phyloP scores from a whole-genome alignment of 441 rosid species.

The Euphorbia corollata region DNA sequence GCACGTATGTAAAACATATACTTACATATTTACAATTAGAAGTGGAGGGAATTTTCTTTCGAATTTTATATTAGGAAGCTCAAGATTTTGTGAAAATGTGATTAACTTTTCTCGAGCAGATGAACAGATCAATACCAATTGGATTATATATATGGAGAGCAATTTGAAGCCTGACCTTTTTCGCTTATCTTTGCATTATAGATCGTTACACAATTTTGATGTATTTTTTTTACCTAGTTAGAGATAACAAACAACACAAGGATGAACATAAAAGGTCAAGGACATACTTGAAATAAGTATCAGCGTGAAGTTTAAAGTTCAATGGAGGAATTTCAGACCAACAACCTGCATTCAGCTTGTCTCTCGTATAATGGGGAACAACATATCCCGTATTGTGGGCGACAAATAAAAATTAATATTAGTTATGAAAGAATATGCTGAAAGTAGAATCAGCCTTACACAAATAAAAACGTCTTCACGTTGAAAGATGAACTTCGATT shows the following conservation, averaged over 20 bases:
- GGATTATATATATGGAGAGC: conserved; percentile 58
- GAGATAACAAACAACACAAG: neutral
- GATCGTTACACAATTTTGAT: conserved; percentile 22
- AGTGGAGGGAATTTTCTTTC: conserved; percentile 65
- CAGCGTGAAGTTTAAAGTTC: conserved; percentile 73
- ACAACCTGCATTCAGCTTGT: conserved; percentile 46
- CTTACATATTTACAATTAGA: conserved; percentile 86
- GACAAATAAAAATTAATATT: too few relatives aligned
- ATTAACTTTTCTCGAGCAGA: conserved; percentile 69
- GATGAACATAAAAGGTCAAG: conserved; percentile 7
- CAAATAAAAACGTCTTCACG: too few relatives aligned
- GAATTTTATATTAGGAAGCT: conserved; percentile 60
- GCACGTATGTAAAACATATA: conserved; percentile 15
- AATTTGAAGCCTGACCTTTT: conserved; percentile 62
- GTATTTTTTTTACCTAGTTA: neutral
- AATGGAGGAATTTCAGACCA: conserved; percentile 81
- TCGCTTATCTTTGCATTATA: conserved; percentile 61
- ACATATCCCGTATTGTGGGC: conserved; percentile 35
- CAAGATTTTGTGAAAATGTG: conserved; percentile 83
- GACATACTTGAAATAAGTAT: conserved; percentile 69
- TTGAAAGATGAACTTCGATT: too few relatives aligned
- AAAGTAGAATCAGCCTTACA: too few relatives aligned
- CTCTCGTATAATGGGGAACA: conserved; percentile 42
- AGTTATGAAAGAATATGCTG: too few relatives aligned
- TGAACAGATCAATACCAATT: conserved; percentile 68